These are phyloP conservation scores for Ustilaginoidea virens DNA, from an alignment of 2,329 filamentous ascomycete species.

Conservation along the genomic window DNA sequence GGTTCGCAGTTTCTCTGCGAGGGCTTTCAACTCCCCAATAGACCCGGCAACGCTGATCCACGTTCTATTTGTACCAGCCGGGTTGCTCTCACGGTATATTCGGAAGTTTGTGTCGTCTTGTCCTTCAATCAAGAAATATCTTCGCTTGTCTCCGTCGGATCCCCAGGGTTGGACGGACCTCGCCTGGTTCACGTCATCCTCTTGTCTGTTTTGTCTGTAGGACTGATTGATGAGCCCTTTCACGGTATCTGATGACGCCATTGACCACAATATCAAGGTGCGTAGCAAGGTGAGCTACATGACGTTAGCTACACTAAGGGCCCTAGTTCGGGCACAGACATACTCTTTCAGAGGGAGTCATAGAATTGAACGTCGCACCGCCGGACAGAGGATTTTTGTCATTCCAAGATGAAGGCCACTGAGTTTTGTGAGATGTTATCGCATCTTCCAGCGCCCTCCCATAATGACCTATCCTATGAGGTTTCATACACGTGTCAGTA, in stretches of 20 bases:
- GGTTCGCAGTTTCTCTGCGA: conserved; percentile 62
- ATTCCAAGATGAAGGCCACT: conserved; percentile 81
- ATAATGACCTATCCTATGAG: conserved; percentile 70
- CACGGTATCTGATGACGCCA: conserved; percentile 75
- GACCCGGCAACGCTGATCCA: conserved; percentile 90
- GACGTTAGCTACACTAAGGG: no score
- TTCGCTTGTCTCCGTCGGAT: conserved; percentile 72
- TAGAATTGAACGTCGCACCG: conserved; percentile 63
- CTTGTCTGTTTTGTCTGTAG: conserved; percentile 78
- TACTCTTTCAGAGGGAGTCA: conserved; percentile 73
- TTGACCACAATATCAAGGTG: conserved; percentile 73
- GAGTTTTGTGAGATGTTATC: conserved; percentile 64
- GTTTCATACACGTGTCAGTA: no score
- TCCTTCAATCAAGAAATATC: conserved; percentile 89
- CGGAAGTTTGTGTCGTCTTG: conserved; percentile 88
- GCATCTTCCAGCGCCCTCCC: conserved; percentile 88
- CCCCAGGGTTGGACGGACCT: conserved; percentile 87
- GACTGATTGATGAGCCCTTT: conserved; percentile 69
- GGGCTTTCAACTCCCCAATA: conserved; percentile 67
- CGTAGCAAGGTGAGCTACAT: conserved; percentile 65
- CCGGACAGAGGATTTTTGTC: conserved; percentile 71
- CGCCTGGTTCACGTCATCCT: conserved; percentile 67
- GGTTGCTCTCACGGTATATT: conserved; percentile 86
- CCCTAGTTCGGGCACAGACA: no score
- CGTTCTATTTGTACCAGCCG: conserved; percentile 55